A percentile compares a stretch with the other conserved stretches of the same genome.
Evolutionary conservation across 495 filamentous ascomycete genomes (phyloP).

Genomic region (Hyphodiscus hymeniophilus): DNA sequence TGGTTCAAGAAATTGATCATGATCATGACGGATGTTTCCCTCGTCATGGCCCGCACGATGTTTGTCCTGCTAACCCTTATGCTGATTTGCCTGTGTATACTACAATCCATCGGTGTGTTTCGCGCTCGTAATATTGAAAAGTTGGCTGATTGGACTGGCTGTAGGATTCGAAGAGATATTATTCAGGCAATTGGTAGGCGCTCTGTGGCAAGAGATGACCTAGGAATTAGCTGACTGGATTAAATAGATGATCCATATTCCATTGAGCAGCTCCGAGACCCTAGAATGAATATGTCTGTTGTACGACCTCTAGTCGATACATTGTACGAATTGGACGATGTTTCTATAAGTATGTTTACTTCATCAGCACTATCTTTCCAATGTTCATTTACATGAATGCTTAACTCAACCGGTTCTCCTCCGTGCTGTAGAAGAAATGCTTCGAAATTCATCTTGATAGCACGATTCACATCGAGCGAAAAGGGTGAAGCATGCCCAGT

Average conservation of each 20-base stretch:
- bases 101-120: conserved; percentile 35
- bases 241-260: conserved; percentile 51
- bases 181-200: conserved; percentile 27
- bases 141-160: no score
- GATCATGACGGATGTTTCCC: conserved; percentile 22
- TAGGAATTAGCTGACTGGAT: conserved; percentile 1
- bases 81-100: conserved; percentile 33
- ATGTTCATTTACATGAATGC: no score
- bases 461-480: no score
- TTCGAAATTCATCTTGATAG: no score
- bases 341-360: conserved; percentile 45
- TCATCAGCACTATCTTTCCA: no score
- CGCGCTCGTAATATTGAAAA: not conserved
- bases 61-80: conserved; percentile 19
- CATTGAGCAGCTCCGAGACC: conserved; percentile 57
- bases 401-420: no score
- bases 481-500: no score
- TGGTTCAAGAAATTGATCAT: not conserved
- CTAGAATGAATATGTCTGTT: conserved; percentile 61
- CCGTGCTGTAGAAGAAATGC: no score
- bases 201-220: not conserved
- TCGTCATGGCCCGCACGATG: conserved; percentile 15
- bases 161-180: conserved; percentile 25
- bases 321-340: conserved; percentile 58
- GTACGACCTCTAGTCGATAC: conserved; percentile 63